Evolutionary conservation across 2,329 filamentous ascomycete species (phyloP), one percentile per base, ranked within the genome.

Genomic region (Trichophyton equinum): DNA sequence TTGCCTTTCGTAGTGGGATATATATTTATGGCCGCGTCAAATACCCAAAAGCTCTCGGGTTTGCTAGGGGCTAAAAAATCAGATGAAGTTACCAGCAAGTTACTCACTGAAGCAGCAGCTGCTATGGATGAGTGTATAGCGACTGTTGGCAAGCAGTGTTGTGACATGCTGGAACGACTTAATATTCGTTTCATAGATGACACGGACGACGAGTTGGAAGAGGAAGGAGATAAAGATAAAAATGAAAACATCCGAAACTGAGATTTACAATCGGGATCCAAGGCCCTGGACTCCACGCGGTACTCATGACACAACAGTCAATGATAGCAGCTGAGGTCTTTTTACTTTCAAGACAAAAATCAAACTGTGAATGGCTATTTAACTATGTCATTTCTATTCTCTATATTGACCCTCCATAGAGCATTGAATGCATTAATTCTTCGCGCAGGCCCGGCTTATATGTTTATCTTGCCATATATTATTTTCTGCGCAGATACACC

Each of bases 1-100:
- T 67, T 79, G 4, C 74, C 76, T 0, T 76, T 69, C 27, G 51
- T 78, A 0, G 72, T 77, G 1, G 73, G 72, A 2, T 78, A 72
- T 58, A 72, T 78, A 22, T 71, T 78, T 57, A 68, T 71, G 64
- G 67, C 69, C 3, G 70, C 70, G 1, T 63, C 57, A 38, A 58
- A 59, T 30, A 59, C 60, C 8, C 57, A 64, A 40, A 40, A 40
- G n/a, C n/a, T 40, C 11, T 13, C 27, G 1, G 36, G 36, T 18
- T 7, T 57, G 13, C 18, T 38, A 18, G 30, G n/a, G 53, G 27
- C 13, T 36, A 11, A 20, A 18, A 36, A 57, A 20, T 57, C 53
- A 8, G 46, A 49, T 49, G 46, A 25, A 22, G 53, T 40, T 11
- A 57, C 53, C 18, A 57, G 53, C 27, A 36, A 57, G n/a, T 30